Percentiles rank a stretch among this genome's conserved stretches.
Conservation (phyloP, 192 early-diverging fungal species). For the Cladochytrium replicatum region DNA sequence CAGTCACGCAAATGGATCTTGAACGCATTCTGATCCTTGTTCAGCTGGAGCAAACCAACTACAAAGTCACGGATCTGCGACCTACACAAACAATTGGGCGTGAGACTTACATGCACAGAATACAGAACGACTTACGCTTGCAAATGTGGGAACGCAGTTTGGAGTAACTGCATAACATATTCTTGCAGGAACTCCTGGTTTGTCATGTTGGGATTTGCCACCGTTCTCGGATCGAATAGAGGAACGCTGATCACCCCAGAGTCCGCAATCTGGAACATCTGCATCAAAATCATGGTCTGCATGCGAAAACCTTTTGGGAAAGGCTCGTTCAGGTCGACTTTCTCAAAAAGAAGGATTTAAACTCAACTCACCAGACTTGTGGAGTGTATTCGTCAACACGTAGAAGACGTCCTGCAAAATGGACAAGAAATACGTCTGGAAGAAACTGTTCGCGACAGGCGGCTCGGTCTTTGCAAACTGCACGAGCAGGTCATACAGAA, state of each 20-base stretch:
- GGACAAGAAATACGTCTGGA: slow-evolving; percentile 82
- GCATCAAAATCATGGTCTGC: slow-evolving; percentile 81
- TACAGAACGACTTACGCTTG: slow-evolving; percentile 46
- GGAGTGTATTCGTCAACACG: slow-evolving; percentile 91
- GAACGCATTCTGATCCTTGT: slow-evolving; percentile 73
- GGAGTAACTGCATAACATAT: slow-evolving; percentile 74
- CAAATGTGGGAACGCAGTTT: slow-evolving; percentile 86
- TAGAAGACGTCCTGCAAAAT: slow-evolving; percentile 94
- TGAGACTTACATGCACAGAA: not conserved
- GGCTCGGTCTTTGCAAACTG: slow-evolving; percentile 70
- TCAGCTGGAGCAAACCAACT: slow-evolving; percentile 72
- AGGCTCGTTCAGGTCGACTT: not conserved
- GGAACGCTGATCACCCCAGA: slow-evolving; percentile 73
- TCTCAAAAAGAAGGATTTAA: slow-evolving; percentile 11
- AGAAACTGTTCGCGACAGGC: slow-evolving; percentile 72
- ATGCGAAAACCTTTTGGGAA: slow-evolving; percentile 75
- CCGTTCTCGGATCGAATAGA: slow-evolving; percentile 66
- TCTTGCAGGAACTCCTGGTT: slow-evolving; percentile 75
- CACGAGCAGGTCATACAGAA: slow-evolving; percentile 76
- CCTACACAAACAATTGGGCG: slow-evolving; percentile 27
- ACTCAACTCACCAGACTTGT: slow-evolving; percentile 72
- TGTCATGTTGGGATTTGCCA: slow-evolving; percentile 62
- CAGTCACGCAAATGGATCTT: slow-evolving; percentile 94
- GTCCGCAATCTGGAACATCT: slow-evolving; percentile 82
- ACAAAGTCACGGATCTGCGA: slow-evolving; percentile 81